phyloP scores from a whole-genome alignment of 2,329 filamentous ascomycete species.

The Rugonectria rugulosa region DNA sequence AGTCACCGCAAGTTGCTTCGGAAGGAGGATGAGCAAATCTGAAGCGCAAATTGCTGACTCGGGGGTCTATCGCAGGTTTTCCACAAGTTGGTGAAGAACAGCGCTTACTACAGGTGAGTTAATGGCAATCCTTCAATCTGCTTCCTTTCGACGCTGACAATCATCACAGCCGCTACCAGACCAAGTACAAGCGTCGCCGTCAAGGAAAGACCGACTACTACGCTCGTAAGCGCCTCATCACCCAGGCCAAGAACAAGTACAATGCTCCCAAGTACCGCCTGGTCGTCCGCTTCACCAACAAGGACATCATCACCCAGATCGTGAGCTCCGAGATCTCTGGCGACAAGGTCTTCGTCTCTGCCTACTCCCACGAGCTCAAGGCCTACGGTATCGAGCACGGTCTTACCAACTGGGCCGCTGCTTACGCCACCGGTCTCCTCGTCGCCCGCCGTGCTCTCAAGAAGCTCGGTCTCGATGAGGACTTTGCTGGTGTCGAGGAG shows the following conservation, averaged over 20 bases:
- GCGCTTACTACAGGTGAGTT: constrained; percentile 96
- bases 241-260: constrained; percentile 99
- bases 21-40: constrained; percentile 70
- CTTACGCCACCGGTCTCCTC: constrained; percentile 95
- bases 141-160: constrained; percentile 34
- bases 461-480: constrained; percentile 95
- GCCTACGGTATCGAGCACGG: constrained; percentile 98
- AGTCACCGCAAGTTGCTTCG: constrained; percentile 99
- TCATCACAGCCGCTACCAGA: constrained; percentile 87
- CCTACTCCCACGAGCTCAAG: constrained; percentile 97
- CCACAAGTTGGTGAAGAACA: constrained; percentile 97
- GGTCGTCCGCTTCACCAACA: constrained; percentile 99
- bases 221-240: constrained; percentile 98
- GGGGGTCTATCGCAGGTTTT: constrained; percentile 75
- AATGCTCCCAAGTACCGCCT: constrained; percentile 99
- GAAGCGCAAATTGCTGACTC: constrained; percentile 99
- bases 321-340: constrained; percentile 94
- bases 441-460: constrained; percentile 95
- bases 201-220: constrained; percentile 99
- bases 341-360: constrained; percentile 93
- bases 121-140: not conserved
- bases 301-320: constrained; percentile 98
- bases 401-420: constrained; percentile 99
- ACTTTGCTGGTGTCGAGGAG: constrained; percentile 96
- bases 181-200: constrained; percentile 98